Base-by-base conservation (phyloP, 2,329 filamentous ascomycete genomes). In the Aspergillus ochraceoroseus region DNA sequence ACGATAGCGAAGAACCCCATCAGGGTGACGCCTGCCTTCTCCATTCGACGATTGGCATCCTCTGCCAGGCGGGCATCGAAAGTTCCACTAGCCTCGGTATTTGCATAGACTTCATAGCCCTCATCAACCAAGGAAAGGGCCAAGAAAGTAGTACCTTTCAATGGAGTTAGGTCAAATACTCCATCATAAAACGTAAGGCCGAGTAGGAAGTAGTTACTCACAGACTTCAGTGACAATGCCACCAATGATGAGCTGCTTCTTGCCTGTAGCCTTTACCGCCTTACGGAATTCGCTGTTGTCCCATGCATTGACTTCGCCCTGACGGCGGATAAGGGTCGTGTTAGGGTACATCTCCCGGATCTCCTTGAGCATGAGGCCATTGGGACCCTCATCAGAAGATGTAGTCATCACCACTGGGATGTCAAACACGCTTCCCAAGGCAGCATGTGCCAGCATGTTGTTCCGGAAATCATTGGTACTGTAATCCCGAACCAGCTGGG, bases 161-260 rank as follows among this genome's bases (percentile, higher is more conserved):
- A 2, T 13, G 34, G n/a, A n/a, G n/a, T n/a, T n/a, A n/a, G n/a
- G n/a, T n/a, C n/a, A n/a, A n/a, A n/a, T n/a, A n/a, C n/a, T 29
- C 32, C 32, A n/a, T 14, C 8, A 2, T 5, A 7, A 12, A 17
- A 15, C 11, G 8, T 9, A 1, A 35, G n/a, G 2, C 5, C 19
- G 12, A 13, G 27, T 7, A 13, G 28, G 5, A 29, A 26, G 6
- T 2, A 7, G 11, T 7, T 7, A 62, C 59, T 46, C 61, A 73
- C 82, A 87, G 43, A 87, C 83, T 59, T 88, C 84, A 0, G 84
- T 87, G 2, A 77, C 74, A 53, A 87, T 85, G 5, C 84, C 83
- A 15, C 51, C 82, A 11, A 89, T 62, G 55, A 88, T 83, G 53
- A 88, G 68, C 59, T 88, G 85, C 19, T 72, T 79, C 59, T 79